A percentile compares a stretch with the other conserved stretches of the same genome.
phyloP scores from a whole-genome alignment of 805 yeast genomes.

The Saccharomycopsis oosterbeekiorum region DNA sequence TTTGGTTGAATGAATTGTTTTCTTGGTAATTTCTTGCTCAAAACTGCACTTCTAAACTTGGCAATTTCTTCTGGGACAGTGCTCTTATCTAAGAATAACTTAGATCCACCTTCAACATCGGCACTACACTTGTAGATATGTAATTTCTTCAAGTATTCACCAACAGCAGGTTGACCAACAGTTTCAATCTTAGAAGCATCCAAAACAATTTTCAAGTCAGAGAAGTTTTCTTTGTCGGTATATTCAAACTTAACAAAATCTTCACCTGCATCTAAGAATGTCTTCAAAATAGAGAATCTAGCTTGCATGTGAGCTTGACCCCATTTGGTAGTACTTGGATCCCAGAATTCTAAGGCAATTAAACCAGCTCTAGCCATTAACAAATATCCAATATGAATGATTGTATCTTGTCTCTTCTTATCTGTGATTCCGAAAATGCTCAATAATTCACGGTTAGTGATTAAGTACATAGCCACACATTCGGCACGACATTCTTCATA shows the following conservation, averaged over 20 bases:
- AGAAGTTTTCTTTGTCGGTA: conserved; percentile 35
- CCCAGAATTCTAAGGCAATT: conserved; percentile 77
- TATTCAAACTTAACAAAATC: conserved; percentile 47
- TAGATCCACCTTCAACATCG: conserved; percentile 53
- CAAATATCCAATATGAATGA: conserved; percentile 57
- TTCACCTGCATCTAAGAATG: conserved; percentile 54
- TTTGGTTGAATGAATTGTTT: conserved; percentile 80
- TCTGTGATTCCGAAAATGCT: conserved; percentile 61
- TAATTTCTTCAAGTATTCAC: conserved; percentile 58
- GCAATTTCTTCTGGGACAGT: conserved; percentile 54
- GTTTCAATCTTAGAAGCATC: conserved; percentile 55
- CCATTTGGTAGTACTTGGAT: conserved; percentile 73
- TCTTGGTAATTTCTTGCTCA: conserved; percentile 70
- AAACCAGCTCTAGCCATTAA: conserved; percentile 87
- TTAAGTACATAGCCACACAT: conserved; percentile 72
- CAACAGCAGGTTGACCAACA: conserved; percentile 64
- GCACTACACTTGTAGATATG: conserved; percentile 77
- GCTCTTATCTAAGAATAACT: conserved; percentile 60
- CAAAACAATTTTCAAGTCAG: conserved; percentile 51
- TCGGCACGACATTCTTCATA: conserved; percentile 94
- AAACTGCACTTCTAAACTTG: conserved; percentile 54
- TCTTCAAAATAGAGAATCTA: conserved; percentile 73
- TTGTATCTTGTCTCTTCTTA: conserved; percentile 49
- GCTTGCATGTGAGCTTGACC: conserved; percentile 96
- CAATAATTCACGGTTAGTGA: conserved; percentile 57